Evolutionary conservation across 2,329 filamentous ascomycete genomes (phyloP), one percentile per base, ranked within the genome.

Genomic region (Colletotrichum lupini): DNA sequence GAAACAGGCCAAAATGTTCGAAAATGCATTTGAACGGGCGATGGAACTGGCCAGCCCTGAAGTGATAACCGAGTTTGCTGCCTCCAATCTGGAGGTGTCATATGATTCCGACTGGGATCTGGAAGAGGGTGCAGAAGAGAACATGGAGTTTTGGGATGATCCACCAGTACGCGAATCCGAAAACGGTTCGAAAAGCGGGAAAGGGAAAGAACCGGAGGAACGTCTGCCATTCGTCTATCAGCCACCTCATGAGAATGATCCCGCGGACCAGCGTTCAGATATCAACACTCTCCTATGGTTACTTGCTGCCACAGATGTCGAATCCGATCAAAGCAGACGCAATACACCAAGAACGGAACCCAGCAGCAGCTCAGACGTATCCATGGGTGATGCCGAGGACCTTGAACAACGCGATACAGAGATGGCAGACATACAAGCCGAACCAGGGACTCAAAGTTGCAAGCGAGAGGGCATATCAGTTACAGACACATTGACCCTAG

Each of bases 11-110:
- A 3, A 49, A 49, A 49, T 49, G 19, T 49, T 49, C 42, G 42
- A 49, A 49, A 49, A 19, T 19, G 7, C 42, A 49, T n/a, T n/a
- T 1, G 42, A n/a, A 9, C 16, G 42, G 42, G 42, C 42, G 19
- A 3, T 22, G 8, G 19, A 49, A 49, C 8, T n/a, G 19, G 42
- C 42, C 42, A 49, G 26, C 85, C 78, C 77, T 89, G 87, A 24
- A 19, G 32, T 32, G 2, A 16, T 6, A 2, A 28, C 46, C 26
- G 37, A 64, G 14, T 37, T 64, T 26, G 46, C 61, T 14, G 16
- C 46, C 14, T 55, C 35, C 22, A 53, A 22, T 2, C 28, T 52
- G 4, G 32, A 42, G 16, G n/a, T 65, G 19, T 56, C 52, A 5
- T 12, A 57, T 6, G 24, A 57, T 12, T 32, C 6, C 1, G 62